Evolutionary conservation across 805 yeast genomes (phyloP).

Genomic region (Ogataea chonburiensis): DNA sequence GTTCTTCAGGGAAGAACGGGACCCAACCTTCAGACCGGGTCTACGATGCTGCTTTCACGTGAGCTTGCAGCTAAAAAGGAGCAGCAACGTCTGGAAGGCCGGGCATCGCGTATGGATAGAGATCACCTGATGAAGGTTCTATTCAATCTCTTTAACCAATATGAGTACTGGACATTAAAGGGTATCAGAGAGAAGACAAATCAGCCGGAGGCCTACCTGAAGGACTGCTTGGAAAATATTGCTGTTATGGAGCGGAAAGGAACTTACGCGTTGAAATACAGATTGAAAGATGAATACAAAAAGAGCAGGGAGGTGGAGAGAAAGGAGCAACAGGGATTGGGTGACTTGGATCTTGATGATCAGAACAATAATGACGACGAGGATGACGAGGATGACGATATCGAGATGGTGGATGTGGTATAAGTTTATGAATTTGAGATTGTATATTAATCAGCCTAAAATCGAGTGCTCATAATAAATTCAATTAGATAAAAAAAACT

Average conservation of each 20-base stretch:
- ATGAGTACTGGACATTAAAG: slow-evolving; percentile 94
- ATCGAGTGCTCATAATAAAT: neutral
- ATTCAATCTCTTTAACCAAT: slow-evolving; percentile 88
- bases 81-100: slow-evolving; percentile 62
- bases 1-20: slow-evolving; percentile 85
- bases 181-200: slow-evolving; percentile 90
- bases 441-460: slow-evolving; percentile 6
- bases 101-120: slow-evolving; percentile 92
- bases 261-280: slow-evolving; percentile 90
- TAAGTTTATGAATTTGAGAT: slow-evolving; percentile 2
- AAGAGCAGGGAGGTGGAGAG: slow-evolving; percentile 74
- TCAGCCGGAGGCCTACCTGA: slow-evolving; percentile 92
- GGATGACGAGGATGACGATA: slow-evolving; percentile 53
- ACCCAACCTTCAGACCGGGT: slow-evolving; percentile 68
- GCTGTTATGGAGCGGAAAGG: slow-evolving; percentile 91
- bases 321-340: slow-evolving; percentile 53
- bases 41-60: slow-evolving; percentile 66
- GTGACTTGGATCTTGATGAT: slow-evolving; percentile 44
- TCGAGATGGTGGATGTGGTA: slow-evolving; percentile 75
- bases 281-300: slow-evolving; percentile 86
- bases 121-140: slow-evolving; percentile 85
- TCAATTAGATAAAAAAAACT: neutral
- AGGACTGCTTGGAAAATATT: slow-evolving; percentile 86
- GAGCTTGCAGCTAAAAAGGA: slow-evolving; percentile 54
- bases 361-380: slow-evolving; percentile 29